A percentile compares a stretch with the other conserved stretches of the same genome.
phyloP scores from a whole-genome alignment of 352 stramenopile species.

The Globisporangium yorkense region DNA sequence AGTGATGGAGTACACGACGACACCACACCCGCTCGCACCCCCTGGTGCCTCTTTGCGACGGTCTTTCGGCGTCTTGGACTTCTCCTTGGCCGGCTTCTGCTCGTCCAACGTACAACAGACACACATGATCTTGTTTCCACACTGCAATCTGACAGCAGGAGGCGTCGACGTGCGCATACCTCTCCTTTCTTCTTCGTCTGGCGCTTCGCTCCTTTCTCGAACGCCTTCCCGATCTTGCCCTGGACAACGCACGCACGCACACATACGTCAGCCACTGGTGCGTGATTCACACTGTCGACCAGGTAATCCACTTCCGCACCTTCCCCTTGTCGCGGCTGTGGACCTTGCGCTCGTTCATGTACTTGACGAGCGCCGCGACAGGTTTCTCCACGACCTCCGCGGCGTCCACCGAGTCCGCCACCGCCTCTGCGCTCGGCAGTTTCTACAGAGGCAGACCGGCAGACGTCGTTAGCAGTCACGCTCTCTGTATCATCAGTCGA shows the following conservation, averaged over 20 bases:
- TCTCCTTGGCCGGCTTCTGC: conserved; percentile 15
- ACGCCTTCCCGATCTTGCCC: conserved; percentile 27
- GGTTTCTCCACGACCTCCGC: conserved; percentile 54
- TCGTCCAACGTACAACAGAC: background rate
- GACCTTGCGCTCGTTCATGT: conserved; percentile 69
- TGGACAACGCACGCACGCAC: conserved; percentile 2
- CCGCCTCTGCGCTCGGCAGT: conserved; percentile 59
- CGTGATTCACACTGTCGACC: background rate
- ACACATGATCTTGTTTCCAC: background rate
- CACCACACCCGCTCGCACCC: background rate
- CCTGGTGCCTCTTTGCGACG: conserved; percentile 5
- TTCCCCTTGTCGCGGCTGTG: conserved; percentile 64
- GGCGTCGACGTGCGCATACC: conserved; percentile 8
- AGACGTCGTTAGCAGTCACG: background rate
- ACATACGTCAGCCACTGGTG: background rate
- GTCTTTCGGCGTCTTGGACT: conserved; percentile 15
- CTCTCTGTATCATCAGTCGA: background rate
- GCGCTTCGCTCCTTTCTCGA: conserved; percentile 37
- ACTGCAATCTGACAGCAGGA: background rate
- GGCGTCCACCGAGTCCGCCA: conserved; percentile 40
- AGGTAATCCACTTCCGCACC: conserved; percentile 16
- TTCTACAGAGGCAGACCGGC: conserved; percentile 22
- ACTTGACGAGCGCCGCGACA: conserved; percentile 72
- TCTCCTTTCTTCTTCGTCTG: conserved; percentile 39
- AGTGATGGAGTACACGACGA: background rate